Base-by-base conservation (phyloP, 352 stramenopile genomes). In the Aphanomyces stellatus region DNA sequence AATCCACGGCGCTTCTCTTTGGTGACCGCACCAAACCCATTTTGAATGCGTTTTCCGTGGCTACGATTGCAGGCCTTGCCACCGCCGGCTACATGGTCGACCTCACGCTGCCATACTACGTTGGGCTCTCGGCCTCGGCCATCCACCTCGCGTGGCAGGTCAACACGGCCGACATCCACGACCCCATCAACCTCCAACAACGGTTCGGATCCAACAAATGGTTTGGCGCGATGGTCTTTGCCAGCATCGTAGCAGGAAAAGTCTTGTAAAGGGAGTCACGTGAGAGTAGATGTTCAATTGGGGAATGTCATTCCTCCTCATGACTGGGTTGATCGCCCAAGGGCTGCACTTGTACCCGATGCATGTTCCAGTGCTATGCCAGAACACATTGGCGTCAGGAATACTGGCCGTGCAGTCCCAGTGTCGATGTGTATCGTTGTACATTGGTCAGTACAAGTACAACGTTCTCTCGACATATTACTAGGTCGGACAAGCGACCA, bases 101-200 rank as follows among this genome's bases (percentile, higher is more conserved):
- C 3, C 80, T 96, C 19, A 80, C 89, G 46, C 88, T 81, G 71
- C 82, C 88, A 37, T 98, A 97, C 71, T 98, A 97, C 75, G 62
- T 74, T 0, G 96, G 95, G 6, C 78, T 97, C 3, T 85, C 81
- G 2, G 77, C 77, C 28, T 89, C 91, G 24, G 93, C 85, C n/a
- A 79, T 76, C 24, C 96, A 99, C 61, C 84, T 99, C 69, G 79
- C 95, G 5, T 99, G 97, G 96, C 96, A 99, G 75, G 88, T 99
- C 43, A 90, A 96, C 53, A 98, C 93, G 4, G 95, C 96, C 19
- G 94, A 99, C 65, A 79, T 98, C 25, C 79, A 98, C 69, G 82
- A 98, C 74, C 81, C 85, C 1, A 64, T 96, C 28, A 99, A 98
- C 77, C 76, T 99, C 28, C 91, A 96, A 55, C 70, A 84, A 35